Evolutionary conservation across 2,329 filamentous ascomycete genomes (phyloP).

Genomic region (Byssothecium circinans): DNA sequence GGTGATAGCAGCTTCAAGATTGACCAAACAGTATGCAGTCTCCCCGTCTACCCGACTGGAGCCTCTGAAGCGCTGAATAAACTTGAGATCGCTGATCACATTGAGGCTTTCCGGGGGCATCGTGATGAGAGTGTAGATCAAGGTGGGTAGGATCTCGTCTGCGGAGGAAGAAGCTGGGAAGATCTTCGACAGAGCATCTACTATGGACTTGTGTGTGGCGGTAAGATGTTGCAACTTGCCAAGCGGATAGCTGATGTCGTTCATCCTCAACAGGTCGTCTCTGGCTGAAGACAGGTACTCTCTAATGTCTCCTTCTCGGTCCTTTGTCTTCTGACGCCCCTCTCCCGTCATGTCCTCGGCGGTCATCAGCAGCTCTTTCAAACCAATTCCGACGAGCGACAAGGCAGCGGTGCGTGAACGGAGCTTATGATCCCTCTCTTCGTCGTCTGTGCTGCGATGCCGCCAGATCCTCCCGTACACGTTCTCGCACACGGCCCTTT

Average conservation of each 20-base stretch:
- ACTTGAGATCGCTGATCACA: conserved; percentile 91
- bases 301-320: conserved; percentile 66
- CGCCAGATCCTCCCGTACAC: conserved; percentile 86
- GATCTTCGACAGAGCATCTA: conserved; percentile 74
- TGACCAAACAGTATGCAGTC: conserved; percentile 93
- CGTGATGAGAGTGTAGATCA: conserved; percentile 95
- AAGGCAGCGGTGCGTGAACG: conserved; percentile 91
- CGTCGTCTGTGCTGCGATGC: conserved; percentile 88
- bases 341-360: conserved; percentile 58
- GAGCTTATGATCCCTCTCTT: conserved; percentile 91
- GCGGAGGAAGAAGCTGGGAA: conserved; percentile 80
- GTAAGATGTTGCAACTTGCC: conserved; percentile 90
- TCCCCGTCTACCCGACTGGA: conserved; percentile 87
- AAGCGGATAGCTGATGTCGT: conserved; percentile 80
- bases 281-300: conserved; percentile 70
- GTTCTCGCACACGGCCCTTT: conserved; percentile 79
- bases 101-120: conserved; percentile 82
- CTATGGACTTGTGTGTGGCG: conserved; percentile 87
- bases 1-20: conserved; percentile 89
- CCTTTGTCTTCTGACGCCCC: conserved; percentile 57
- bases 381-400: conserved; percentile 85
- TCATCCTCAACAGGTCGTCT: conserved; percentile 75
- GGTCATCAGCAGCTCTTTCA: conserved; percentile 71
- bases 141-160: conserved; percentile 93
- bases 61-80: conserved; percentile 89